Percentiles rank a stretch among this genome's conserved stretches.
Conservation (phyloP, 2,329 filamentous ascomycete species). For the Penicillium oxalicum region DNA sequence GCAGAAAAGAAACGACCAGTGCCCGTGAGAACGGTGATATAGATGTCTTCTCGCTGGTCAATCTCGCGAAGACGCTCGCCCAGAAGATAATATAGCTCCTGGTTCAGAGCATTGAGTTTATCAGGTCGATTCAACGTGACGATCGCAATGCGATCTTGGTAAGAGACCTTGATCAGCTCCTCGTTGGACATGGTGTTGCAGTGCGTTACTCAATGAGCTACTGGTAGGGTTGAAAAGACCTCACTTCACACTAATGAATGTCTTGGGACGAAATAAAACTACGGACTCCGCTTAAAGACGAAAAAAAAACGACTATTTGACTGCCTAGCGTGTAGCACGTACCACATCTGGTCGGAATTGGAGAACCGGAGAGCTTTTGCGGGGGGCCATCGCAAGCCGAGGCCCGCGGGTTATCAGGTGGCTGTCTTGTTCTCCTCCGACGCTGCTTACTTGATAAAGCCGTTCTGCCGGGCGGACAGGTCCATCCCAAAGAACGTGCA, state of each 20-base stretch:
- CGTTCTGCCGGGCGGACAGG: too few species aligned
- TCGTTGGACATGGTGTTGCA: conserved; percentile 27
- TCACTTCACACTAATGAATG: neutral
- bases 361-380: conserved; percentile 3
- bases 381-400: conserved; percentile 18
- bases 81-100: conserved; percentile 70
- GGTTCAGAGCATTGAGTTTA: conserved; percentile 79
- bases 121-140: conserved; percentile 78
- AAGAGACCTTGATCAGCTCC: conserved; percentile 54
- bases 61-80: conserved; percentile 69
- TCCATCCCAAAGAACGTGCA: too few species aligned
- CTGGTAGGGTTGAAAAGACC: too few species aligned
- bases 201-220: too few species aligned
- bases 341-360: neutral
- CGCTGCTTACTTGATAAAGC: too few species aligned
- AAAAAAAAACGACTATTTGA: neutral
- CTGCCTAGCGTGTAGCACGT: neutral
- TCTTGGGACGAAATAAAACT: neutral
- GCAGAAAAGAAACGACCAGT: conserved; percentile 82
- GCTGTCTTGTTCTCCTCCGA: neutral
- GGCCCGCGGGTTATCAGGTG: conserved; percentile 18
- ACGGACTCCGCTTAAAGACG: too few species aligned
- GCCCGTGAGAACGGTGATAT: conserved; percentile 76
- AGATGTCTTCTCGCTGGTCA: conserved; percentile 71
- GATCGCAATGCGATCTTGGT: conserved; percentile 66